phyloP scores from a whole-genome alignment of 331 rosid genomes.

The Erythrophleum ivorense region DNA sequence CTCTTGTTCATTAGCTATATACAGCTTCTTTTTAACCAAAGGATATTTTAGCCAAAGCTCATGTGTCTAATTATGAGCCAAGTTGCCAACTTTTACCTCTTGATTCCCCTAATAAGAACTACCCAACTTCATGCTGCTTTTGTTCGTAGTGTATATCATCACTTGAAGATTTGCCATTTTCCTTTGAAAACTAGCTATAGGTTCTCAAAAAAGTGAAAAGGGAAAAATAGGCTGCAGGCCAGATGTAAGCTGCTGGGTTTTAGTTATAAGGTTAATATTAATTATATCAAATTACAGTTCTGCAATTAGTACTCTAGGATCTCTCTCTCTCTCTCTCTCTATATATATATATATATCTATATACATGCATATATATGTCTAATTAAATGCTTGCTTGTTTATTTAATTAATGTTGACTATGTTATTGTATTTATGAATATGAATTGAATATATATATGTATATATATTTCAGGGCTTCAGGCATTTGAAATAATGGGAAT shows the following conservation, averaged over 20 bases:
- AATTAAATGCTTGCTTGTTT: not conserved
- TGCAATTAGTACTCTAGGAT: not conserved
- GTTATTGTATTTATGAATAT: not conserved
- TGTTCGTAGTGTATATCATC: too few species aligned
- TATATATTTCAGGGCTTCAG: slow-evolving; percentile 67
- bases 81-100: not conserved
- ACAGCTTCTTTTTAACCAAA: not conserved
- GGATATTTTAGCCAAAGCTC: not conserved
- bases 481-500: slow-evolving; percentile 96
- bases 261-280: not conserved
- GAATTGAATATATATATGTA: not conserved
- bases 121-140: not conserved
- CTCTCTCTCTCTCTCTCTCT: not conserved
- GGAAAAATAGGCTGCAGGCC: not conserved
- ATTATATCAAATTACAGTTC: not conserved
- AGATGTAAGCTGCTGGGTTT: not conserved
- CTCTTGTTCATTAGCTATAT: not conserved
- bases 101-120: not conserved
- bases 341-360: too few species aligned
- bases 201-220: not conserved
- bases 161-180: not conserved
- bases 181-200: not conserved
- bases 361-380: too few species aligned
- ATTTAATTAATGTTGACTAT: not conserved
- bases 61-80: not conserved